Percentiles rank a stretch among this genome's conserved stretches.
Evolutionary conservation across 2,329 filamentous ascomycete genomes (phyloP).

Genomic region (Alternaria hordeiaustralica): DNA sequence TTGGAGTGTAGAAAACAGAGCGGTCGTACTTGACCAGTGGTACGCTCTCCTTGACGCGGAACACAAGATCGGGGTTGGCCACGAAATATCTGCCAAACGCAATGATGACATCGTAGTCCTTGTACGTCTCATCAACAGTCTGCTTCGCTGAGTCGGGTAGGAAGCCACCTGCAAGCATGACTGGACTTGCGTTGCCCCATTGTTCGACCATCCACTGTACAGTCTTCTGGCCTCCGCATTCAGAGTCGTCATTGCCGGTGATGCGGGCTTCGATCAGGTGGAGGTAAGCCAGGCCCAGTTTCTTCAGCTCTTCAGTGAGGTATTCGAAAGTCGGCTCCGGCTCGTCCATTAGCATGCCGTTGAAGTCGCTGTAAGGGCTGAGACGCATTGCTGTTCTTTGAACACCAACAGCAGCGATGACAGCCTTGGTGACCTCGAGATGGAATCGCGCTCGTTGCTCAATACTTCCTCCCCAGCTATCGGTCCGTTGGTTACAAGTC

Average conservation of each 20-base stretch:
- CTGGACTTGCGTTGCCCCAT: constrained; percentile 10
- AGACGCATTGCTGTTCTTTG: constrained; percentile 65
- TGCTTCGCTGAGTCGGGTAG: constrained; percentile 40
- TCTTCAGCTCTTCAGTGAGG: not conserved
- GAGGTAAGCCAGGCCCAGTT: not conserved
- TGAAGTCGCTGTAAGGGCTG: constrained; percentile 66
- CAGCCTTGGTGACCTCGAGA: constrained; percentile 60
- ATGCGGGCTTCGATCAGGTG: constrained; percentile 11
- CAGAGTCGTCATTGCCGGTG: constrained; percentile 18
- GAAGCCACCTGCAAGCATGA: constrained; percentile 52
- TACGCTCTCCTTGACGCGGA: constrained; percentile 49
- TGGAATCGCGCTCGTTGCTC: constrained; percentile 60
- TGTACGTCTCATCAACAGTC: constrained; percentile 46
- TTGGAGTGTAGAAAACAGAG: constrained; percentile 17
- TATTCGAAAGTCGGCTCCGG: constrained; percentile 33
- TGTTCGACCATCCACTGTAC: constrained; percentile 18
- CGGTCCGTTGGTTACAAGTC: constrained; percentile 59
- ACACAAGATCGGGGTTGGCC: constrained; percentile 55
- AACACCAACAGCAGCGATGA: constrained; percentile 57
- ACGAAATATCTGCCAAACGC: constrained; percentile 56
- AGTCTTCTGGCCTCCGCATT: constrained; percentile 18
- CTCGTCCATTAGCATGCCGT: constrained; percentile 68
- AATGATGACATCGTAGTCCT: constrained; percentile 36
- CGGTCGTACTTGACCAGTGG: constrained; percentile 51
- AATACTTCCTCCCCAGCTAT: constrained; percentile 56